Percentiles rank a stretch among this genome's conserved stretches.
Conservation (phyloP, 2,329 filamentous ascomycete genomes). For the Claviceps pazoutovae region DNA sequence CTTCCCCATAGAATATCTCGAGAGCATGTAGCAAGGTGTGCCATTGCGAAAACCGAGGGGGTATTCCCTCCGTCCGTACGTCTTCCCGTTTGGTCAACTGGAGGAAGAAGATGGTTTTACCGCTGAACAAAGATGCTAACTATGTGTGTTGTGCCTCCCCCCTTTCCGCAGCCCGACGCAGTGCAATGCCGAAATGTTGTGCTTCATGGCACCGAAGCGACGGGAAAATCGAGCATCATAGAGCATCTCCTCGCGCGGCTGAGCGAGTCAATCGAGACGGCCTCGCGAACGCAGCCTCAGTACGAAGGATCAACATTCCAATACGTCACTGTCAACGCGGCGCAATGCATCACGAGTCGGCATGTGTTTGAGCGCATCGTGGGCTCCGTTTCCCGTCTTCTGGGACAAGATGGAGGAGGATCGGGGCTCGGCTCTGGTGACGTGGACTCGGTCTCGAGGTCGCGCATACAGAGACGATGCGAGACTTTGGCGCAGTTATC, state of each 20-base stretch:
- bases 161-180: conserved; percentile 37
- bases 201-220: conserved; percentile 71
- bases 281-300: conserved; percentile 1
- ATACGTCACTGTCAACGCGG: conserved; percentile 51
- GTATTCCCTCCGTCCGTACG: too few relatives aligned
- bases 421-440: neutral
- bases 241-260: conserved; percentile 27
- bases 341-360: conserved; percentile 64
- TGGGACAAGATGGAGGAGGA: conserved; percentile 13
- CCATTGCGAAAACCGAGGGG: neutral
- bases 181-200: conserved; percentile 63
- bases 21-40: neutral
- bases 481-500: conserved; percentile 68
- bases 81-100: too few relatives aligned
- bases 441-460: neutral
- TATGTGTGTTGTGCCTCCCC: neutral
- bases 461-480: conserved; percentile 35
- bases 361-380: conserved; percentile 65
- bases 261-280: conserved; percentile 8
- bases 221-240: conserved; percentile 68
- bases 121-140: neutral
- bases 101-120: neutral
- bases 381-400: conserved; percentile 39
- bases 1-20: neutral
- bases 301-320: conserved; percentile 23